Evolutionary conservation across 1,284 basidiomycete species (phyloP), one percentile per base, ranked within the genome.

Genomic region (Chondrostereum purpureum): DNA sequence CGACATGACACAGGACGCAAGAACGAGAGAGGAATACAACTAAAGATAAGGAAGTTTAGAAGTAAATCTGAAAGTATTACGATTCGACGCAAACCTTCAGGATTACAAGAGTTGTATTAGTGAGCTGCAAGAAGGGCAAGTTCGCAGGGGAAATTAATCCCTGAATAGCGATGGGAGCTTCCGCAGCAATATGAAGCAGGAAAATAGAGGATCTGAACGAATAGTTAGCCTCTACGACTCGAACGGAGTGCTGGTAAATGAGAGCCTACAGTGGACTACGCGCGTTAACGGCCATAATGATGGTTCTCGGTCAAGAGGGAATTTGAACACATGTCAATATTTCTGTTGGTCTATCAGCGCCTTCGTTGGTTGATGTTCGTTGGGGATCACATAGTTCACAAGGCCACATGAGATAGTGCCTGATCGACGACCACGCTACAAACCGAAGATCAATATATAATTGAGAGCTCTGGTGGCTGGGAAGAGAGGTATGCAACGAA

Each of bases 121-220:
- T 89, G 50, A 90, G 68, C 58, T 89, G 78, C 42, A 89, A 58
- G 60, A 91, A 88, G 0, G 84, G 85, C 10, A 91, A 62, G 4
- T 60, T 67, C 10, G 64, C 55, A 1, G 86, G 82, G 2, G 78
- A 72, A 68, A 77, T 78, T 27, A 89, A 65, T 2, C 84, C 86
- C 58, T 88, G 82, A 27, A 90, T 62, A 2, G 82, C 84, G 18
- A 91, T 58, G 0, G 88, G 88, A 3, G 77, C 72, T 59, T 91
- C 88, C 40, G 89, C 66, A 8, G 80, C 84, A 51, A 88, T 76
- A 58, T 91, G 88, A 23, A 90, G 62, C 33, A 91, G 69, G 61
- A 88, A 90, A 2, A 88, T 70, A 14, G 65, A 64, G 3, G 85
- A 78, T 5, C 84, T 84, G 55, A 18, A 16, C 10, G 31, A 36